Evolutionary conservation across 345 rosid species (phyloP), one percentile per base, ranked within the genome.

Genomic region (Populus deltoides): DNA sequence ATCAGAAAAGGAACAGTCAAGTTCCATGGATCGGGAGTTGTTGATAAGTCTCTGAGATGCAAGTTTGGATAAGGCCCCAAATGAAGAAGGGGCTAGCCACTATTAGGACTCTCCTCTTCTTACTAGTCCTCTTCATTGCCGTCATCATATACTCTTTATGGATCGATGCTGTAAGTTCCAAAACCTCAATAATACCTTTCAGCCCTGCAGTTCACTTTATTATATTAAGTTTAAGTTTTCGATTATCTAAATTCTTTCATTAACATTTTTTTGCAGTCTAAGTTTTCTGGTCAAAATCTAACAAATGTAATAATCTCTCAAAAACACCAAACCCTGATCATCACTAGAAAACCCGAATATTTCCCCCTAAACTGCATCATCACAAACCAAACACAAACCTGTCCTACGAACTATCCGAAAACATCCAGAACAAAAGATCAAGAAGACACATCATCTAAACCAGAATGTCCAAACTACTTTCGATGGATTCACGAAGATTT

Each of bases 401-500:
- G 81, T n/a, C 76, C 81, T 33, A 22, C 33, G 35, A 71, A 70
- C 62, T 77, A 77, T 59, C 67, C 72, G 12, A 66, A 6, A 75
- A 35, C 55, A 9, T 35, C 20, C 9, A 6, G 35, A 65, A 4
- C 41, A 5, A 1, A 35, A 35, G 24, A 66, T 17, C 72, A 10
- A 5, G 12, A 36, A 47, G 53, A 15, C 67, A 29, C 61, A 39
- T 10, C 27, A 6, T 11, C 74, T 2, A 45, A 15, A 31, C 25
- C 55, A 18, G 11, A 47, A 3, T 70, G 74, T 16, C 79, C 79
- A 7, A 31, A 22, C 53, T 90, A 90, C 78, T 94, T 92, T 82
- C 86, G 87, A 41, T 92, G 95, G 97, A 92, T 94, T 65, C 92
- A 90, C 71, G 92, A 92, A 75, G 98, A 92, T 83, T 83, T 90